Evolutionary conservation across 768 basidiomycete genomes (phyloP).

Genomic region (Boletellus ananiceps): DNA sequence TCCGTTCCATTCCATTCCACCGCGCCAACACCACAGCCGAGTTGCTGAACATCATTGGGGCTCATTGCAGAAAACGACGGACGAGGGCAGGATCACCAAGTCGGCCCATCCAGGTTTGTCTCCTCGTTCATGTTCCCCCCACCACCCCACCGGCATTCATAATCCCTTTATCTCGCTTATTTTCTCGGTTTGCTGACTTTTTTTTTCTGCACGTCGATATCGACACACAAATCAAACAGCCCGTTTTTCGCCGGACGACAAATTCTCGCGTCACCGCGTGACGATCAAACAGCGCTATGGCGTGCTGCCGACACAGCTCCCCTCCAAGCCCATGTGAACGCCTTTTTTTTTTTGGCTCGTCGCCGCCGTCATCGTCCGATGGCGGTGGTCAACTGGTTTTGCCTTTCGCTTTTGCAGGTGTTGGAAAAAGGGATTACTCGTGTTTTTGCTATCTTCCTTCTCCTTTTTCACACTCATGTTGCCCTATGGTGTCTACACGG

Average conservation of each 20-base stretch:
- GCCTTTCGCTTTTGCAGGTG: too few species aligned
- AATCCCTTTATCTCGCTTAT: too few species aligned
- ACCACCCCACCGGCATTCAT: background rate
- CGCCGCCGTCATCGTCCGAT: too few species aligned
- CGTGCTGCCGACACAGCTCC: conserved; percentile 88
- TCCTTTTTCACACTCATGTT: too few species aligned
- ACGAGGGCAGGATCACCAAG: conserved; percentile 80
- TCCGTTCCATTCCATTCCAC: conserved; percentile 34
- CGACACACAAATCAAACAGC: conserved; percentile 42
- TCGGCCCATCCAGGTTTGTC: conserved; percentile 90
- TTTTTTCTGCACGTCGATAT: too few species aligned
- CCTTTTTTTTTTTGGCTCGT: too few species aligned
- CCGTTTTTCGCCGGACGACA: conserved; percentile 98
- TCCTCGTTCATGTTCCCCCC: conserved; percentile 13
- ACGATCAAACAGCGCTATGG: conserved; percentile 93
- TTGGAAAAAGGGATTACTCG: too few species aligned
- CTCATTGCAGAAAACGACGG: conserved; percentile 69
- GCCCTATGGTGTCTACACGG: too few species aligned
- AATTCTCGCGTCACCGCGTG: conserved; percentile 96
- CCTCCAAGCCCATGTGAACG: conserved; percentile 77
- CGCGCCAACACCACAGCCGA: background rate
- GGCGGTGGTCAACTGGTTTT: too few species aligned
- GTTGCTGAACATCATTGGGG: background rate
- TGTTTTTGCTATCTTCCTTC: too few species aligned
- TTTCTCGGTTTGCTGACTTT: too few species aligned